Percentiles rank a stretch among this genome's conserved stretches.
Evolutionary conservation across 163 green algal genomes (phyloP).

Genomic region (Chlamydomonas reinhardtii): DNA sequence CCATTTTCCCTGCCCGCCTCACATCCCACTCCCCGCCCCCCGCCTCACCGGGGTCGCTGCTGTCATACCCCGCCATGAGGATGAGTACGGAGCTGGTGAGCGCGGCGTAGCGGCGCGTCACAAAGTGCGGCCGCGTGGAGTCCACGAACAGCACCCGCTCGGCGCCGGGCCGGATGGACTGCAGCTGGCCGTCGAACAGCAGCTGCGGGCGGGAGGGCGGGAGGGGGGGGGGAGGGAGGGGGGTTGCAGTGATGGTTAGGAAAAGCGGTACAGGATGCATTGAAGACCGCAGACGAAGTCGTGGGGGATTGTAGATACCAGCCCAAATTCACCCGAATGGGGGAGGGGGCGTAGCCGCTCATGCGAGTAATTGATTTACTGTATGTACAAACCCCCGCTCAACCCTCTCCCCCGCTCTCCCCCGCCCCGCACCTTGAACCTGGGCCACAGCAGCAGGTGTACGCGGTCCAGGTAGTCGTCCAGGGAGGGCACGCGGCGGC

Average conservation of each 20-base stretch:
- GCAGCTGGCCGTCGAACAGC: slow-evolving; percentile 87
- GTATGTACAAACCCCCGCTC: no score
- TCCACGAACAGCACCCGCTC: slow-evolving; percentile 68
- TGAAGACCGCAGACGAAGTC: no score
- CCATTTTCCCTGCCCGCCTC: no score
- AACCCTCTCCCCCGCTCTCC: neutral
- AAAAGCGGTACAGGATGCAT: neutral
- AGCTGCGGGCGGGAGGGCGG: slow-evolving; percentile 43
- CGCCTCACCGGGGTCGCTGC: slow-evolving; percentile 61
- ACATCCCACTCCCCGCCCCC: no score
- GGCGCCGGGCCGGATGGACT: slow-evolving; percentile 72
- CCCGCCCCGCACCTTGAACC: slow-evolving; percentile 86
- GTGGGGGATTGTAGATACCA: no score
- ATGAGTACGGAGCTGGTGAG: slow-evolving; percentile 86
- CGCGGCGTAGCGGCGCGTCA: slow-evolving; percentile 87
- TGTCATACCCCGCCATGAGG: slow-evolving; percentile 83
- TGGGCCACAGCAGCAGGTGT: slow-evolving; percentile 95
- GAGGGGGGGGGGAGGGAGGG: neutral
- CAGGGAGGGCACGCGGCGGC: slow-evolving; percentile 86
- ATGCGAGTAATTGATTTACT: no score
- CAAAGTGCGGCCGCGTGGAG: slow-evolving; percentile 59
- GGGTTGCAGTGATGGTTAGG: neutral
- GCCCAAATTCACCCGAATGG: no score
- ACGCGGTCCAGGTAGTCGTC: slow-evolving; percentile 94
- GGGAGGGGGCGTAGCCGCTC: no score